These are phyloP conservation scores for Beauveria scarabaeidicola DNA, from an alignment of 2,329 filamentous ascomycete species.

Conservation along the genomic window DNA sequence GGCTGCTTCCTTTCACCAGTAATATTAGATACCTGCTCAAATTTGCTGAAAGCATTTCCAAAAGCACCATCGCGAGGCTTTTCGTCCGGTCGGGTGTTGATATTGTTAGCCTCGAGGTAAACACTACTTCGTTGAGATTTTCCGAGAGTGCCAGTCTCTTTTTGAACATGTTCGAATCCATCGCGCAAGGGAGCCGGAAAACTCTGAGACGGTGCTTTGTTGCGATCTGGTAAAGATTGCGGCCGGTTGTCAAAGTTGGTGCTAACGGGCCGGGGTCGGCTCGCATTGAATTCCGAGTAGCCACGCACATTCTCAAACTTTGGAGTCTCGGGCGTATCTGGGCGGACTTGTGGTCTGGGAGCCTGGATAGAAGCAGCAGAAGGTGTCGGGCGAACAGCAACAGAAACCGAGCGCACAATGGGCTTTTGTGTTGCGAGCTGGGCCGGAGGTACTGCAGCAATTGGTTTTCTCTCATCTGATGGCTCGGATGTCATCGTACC, in stretches of 20 bases:
- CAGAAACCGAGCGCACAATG: background rate
- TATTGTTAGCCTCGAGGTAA: background rate
- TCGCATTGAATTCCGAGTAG: constrained; percentile 20
- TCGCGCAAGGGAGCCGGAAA: background rate
- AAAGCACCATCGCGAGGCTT: constrained; percentile 81
- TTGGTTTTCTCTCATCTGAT: constrained; percentile 44
- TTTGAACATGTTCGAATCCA: background rate
- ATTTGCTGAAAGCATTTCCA: constrained; percentile 86
- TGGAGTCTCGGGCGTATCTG: constrained; percentile 3
- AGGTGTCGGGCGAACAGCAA: background rate
- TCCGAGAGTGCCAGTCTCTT: background rate
- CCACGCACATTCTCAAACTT: constrained; percentile 9
- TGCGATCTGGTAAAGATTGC: constrained; percentile 13
- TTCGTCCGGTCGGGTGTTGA: background rate
- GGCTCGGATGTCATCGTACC: constrained; percentile 72
- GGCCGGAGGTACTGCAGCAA: constrained; percentile 20
- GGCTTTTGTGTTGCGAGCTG: constrained; percentile 6
- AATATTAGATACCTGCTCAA: constrained; percentile 56
- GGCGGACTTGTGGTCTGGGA: background rate
- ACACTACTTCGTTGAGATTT: background rate
- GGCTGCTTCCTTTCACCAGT: constrained; percentile 23
- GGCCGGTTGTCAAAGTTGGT: constrained; percentile 58
- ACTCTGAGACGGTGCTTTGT: constrained; percentile 60
- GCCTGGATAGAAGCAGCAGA: background rate
- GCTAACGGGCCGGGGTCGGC: constrained; percentile 65